Evolutionary conservation across 208 protist species (phyloP), one percentile per base, ranked within the genome.

Genomic region (Acanthamoeba healyi): DNA sequence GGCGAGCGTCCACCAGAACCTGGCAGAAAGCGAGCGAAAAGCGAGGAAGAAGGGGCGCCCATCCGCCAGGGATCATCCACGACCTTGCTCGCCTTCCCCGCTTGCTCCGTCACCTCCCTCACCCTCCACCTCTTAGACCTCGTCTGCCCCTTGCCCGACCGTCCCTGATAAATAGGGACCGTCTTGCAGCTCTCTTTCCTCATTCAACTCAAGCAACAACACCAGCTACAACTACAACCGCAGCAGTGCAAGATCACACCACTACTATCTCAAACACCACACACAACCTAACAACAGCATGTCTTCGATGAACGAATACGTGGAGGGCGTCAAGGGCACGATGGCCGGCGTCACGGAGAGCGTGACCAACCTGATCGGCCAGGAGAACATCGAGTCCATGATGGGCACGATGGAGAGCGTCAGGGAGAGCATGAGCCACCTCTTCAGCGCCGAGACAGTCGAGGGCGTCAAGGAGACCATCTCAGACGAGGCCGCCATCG

Each of bases 291-390:
- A 79, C 70, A 70, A 32, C 70, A 82, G n/a, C 72, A 82, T 82
- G 72, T 82, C 72, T 44, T 74, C 65, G 65, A 44, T 82, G 40
- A 82, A 51, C 72, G 72, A 82, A 19, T 82, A 82, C 72, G n/a
- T 36, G 72, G 72, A 82, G 40, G 72, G 72, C 34, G 72, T 82
- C 24, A 34, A 82, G 24, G 63, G 26, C 15, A 72, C 26, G 12
- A 72, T 82, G 72, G 72, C 46, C 15, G 72, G 72, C 34, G 72
- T 82, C 24, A 44, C 46, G 72, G 34, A 44, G 72, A 82, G 72
- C 40, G 40, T 82, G 10, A 54, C 38, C 72, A 82, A 82, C 38
- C 38, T 82, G 38, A 82, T 82, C 72, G 72, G 72, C n/a, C 42
- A 44, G 40, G 72, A 82, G 72, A 82, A 82, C 72, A 44, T 82